These are phyloP conservation scores for Boletus tomentosulus DNA, from an alignment of 768 basidiomycete species.

Conservation along the genomic window DNA sequence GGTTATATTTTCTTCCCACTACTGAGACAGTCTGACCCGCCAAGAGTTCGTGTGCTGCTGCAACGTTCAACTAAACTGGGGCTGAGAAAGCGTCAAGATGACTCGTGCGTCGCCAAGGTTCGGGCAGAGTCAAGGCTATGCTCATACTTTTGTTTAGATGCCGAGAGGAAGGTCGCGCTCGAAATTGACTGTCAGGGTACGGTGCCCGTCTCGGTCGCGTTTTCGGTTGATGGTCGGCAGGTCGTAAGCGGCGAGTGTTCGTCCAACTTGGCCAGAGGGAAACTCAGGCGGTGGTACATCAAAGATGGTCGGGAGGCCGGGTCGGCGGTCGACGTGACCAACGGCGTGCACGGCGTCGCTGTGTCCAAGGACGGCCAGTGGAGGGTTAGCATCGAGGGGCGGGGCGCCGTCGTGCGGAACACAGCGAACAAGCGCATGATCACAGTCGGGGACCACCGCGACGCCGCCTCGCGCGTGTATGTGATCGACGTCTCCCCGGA, in stretches of 20 bases:
- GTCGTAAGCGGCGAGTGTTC: slow-evolving; percentile 6
- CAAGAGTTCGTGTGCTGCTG: neutral
- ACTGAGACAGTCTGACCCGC: no score
- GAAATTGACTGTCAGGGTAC: slow-evolving; percentile 4
- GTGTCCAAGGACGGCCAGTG: slow-evolving; percentile 10
- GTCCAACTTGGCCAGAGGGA: neutral
- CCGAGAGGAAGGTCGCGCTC: neutral
- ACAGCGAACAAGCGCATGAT: slow-evolving; percentile 1
- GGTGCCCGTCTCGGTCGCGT: slow-evolving; percentile 5
- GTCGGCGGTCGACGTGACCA: neutral
- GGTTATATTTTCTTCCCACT: neutral
- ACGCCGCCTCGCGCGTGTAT: neutral
- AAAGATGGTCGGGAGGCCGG: neutral
- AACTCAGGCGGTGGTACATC: slow-evolving; percentile 1
- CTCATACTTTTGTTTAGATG: neutral
- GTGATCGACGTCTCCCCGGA: slow-evolving; percentile 10
- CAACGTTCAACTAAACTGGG: neutral
- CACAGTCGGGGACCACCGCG: slow-evolving; percentile 1
- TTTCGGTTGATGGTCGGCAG: slow-evolving; percentile 2
- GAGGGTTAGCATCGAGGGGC: slow-evolving; percentile 2
- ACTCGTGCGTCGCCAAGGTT: neutral
- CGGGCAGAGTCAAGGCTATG: no score
- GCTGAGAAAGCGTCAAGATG: neutral
- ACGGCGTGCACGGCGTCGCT: neutral
- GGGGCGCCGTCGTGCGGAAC: slow-evolving; percentile 1